Evolutionary conservation across 2,329 filamentous ascomycete genomes (phyloP).

Genomic region (Pestalotiopsis sp.): DNA sequence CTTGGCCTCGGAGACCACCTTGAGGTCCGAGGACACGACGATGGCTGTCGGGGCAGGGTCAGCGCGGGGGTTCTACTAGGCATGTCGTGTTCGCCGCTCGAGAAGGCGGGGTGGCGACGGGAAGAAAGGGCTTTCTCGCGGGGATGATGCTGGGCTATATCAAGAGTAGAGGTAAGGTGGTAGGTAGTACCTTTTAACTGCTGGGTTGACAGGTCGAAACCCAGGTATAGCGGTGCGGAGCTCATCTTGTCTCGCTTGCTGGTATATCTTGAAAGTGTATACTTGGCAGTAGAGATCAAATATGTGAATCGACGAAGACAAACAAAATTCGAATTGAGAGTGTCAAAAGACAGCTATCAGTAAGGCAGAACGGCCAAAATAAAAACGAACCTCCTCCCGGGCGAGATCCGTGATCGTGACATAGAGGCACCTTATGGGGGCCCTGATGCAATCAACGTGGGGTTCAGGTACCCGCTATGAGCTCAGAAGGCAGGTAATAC

Average conservation of each 20-base stretch:
- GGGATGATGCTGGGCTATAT: not conserved
- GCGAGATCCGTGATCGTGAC: not conserved
- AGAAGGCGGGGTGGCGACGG: conserved; percentile 6
- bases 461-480: conserved; percentile 9
- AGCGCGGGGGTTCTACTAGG: not conserved
- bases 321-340: not conserved
- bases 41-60: conserved; percentile 56
- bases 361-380: not conserved
- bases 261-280: not conserved
- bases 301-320: not conserved
- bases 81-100: not conserved
- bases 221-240: conserved; percentile 72
- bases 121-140: not conserved
- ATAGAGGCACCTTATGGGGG: not conserved
- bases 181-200: conserved; percentile 76
- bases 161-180: not conserved
- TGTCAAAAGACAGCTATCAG: not conserved
- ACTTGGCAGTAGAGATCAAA: not conserved
- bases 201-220: conserved; percentile 95
- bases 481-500: not conserved
- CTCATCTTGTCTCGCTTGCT: conserved; percentile 28
- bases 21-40: conserved; percentile 79
- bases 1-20: conserved; percentile 80
- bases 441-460: conserved; percentile 14
- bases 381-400: not conserved